These are phyloP conservation scores for Penicillium hesseltinei DNA, from an alignment of 2,329 filamentous ascomycete species.

Conservation along the genomic window DNA sequence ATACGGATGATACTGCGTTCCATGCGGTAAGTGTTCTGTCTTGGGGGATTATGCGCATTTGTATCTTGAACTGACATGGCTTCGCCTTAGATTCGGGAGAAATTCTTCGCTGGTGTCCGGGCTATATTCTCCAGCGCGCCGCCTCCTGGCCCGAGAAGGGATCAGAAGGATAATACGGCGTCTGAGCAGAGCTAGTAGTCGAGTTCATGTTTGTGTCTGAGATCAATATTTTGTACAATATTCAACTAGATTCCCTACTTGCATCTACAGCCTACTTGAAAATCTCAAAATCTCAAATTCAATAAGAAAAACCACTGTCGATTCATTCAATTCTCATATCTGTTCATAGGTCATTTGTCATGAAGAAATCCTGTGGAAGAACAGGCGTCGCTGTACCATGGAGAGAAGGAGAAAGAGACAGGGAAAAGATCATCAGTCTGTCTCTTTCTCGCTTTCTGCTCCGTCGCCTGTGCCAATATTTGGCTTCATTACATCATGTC, in stretches of 20 bases:
- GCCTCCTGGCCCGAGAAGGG: conserved; percentile 28
- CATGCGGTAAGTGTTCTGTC: conserved; percentile 35
- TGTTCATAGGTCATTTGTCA: conserved; percentile 25
- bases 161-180: conserved; percentile 15
- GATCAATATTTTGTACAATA: conserved; percentile 6
- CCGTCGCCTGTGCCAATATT: conserved; percentile 20
- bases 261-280: neutral
- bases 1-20: conserved; percentile 41
- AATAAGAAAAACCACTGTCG: neutral
- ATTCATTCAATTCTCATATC: conserved; percentile 27
- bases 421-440: neutral
- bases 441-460: conserved; percentile 4
- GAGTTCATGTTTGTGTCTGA: neutral
- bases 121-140: conserved; percentile 35
- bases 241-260: conserved; percentile 4
- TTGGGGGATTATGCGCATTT: neutral
- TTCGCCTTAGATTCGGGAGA: conserved; percentile 32
- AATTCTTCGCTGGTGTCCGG: conserved; percentile 33
- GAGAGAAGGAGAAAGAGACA: conserved; percentile 11
- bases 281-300: neutral
- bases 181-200: neutral
- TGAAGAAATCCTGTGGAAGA: conserved; percentile 20
- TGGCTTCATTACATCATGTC: conserved; percentile 25
- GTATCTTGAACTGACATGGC: neutral
- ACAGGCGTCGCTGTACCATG: conserved; percentile 21